phyloP scores from a whole-genome alignment of 2,329 filamentous ascomycete species.

The Pezicula radicicola region DNA sequence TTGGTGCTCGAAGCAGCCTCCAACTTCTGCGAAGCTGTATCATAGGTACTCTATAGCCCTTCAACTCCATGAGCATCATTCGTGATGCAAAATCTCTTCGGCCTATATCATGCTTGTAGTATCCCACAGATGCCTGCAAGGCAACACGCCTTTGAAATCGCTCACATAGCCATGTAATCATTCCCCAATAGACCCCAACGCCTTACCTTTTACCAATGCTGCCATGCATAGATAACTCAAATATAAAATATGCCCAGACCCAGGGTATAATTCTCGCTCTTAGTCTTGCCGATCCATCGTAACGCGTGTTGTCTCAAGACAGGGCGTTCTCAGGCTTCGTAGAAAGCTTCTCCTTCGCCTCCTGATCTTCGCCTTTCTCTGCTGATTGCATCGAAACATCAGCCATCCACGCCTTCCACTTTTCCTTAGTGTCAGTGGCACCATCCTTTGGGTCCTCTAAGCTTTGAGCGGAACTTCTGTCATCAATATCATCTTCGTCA shows the following conservation, averaged over 20 bases:
- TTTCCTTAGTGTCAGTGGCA: slow-evolving; percentile 13
- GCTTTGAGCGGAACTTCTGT: slow-evolving; percentile 29
- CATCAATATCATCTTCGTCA: slow-evolving; percentile 29
- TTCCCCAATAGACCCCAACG: slow-evolving; percentile 9
- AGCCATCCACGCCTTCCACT: slow-evolving; percentile 28
- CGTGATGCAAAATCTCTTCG: no score
- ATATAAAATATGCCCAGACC: slow-evolving; percentile 11
- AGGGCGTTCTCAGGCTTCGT: background rate
- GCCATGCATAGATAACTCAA: slow-evolving; percentile 12
- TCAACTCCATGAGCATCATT: no score
- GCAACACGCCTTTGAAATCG: background rate
- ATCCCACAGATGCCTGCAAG: background rate
- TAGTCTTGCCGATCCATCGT: background rate
- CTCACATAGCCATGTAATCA: background rate
- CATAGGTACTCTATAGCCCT: no score
- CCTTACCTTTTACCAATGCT: slow-evolving; percentile 12
- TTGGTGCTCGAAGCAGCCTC: no score
- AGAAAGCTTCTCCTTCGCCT: background rate
- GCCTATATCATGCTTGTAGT: no score
- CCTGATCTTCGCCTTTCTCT: background rate
- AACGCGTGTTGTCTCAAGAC: no score
- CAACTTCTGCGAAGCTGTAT: no score
- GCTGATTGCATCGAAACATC: slow-evolving; percentile 19
- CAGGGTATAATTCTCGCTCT: background rate
- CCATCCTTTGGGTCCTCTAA: slow-evolving; percentile 19